phyloP scores from a whole-genome alignment of 2,329 filamentous ascomycete species.

The Phaeosphaeriaceae sp. region DNA sequence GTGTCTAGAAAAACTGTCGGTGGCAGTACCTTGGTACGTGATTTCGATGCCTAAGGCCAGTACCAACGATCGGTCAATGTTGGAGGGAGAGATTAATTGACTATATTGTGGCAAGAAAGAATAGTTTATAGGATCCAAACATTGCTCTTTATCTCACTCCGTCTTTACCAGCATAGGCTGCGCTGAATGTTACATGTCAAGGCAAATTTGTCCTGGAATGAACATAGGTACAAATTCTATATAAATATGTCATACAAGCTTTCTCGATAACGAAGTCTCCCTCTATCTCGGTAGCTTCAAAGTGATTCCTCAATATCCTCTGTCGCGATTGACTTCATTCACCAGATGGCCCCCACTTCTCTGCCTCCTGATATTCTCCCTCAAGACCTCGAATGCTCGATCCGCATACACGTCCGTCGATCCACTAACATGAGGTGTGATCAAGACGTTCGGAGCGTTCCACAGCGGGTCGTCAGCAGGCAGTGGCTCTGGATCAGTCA shows the following conservation, averaged over 20 bases:
- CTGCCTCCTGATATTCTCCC: constrained; percentile 62
- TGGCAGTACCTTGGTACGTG: no score
- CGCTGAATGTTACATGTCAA: no score
- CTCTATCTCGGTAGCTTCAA: neutral
- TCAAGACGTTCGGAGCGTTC: constrained; percentile 71
- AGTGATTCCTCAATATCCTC: constrained; percentile 61
- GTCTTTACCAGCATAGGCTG: no score
- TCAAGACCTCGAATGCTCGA: constrained; percentile 65
- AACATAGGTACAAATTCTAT: no score
- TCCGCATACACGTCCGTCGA: constrained; percentile 62
- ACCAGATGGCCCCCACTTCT: constrained; percentile 63
- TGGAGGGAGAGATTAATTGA: no score
- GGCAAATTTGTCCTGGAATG: no score
- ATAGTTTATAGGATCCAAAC: no score
- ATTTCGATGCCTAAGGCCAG: no score
- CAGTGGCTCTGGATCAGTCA: constrained; percentile 80
- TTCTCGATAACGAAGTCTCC: neutral
- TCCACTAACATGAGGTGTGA: constrained; percentile 71
- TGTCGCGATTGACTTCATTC: constrained; percentile 67
- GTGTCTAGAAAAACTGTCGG: neutral
- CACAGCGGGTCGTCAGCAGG: constrained; percentile 73
- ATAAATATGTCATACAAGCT: no score
- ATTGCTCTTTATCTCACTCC: no score
- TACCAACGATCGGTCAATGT: no score
- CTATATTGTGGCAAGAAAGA: no score